These are phyloP conservation scores for Kwoniella mangroviensis DNA, from an alignment of 768 basidiomycete genomes.

Conservation along the genomic window DNA sequence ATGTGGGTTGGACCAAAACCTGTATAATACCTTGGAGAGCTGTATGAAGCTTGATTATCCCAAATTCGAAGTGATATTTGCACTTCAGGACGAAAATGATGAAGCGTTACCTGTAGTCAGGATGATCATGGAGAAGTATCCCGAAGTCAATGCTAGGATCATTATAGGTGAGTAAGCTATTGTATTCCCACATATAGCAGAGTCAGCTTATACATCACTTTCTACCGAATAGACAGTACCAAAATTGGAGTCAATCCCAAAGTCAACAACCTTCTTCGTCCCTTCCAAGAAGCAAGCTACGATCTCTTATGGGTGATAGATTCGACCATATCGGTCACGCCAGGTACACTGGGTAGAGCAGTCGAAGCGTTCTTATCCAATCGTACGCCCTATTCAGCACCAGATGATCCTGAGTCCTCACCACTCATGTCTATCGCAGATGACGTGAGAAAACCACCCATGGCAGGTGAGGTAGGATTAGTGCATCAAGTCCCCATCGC, in stretches of 20 bases:
- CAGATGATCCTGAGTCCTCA: conserved; percentile 44
- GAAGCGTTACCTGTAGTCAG: conserved; percentile 83
- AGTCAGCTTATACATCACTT: not conserved
- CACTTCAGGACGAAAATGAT: conserved; percentile 85
- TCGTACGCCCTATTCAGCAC: conserved; percentile 21
- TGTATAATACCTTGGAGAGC: conserved; percentile 94
- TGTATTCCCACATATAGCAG: conserved; percentile 33
- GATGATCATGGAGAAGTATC: conserved; percentile 78
- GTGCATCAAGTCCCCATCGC: conserved; percentile 97
- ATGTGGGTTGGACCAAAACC: conserved; percentile 91
- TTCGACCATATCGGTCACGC: conserved; percentile 82
- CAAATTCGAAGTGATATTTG: conserved; percentile 87
- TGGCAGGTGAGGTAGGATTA: conserved; percentile 66
- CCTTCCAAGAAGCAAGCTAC: conserved; percentile 77
- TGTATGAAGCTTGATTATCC: conserved; percentile 90
- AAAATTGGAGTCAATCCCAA: conserved; percentile 92
- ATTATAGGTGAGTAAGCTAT: conserved; percentile 68
- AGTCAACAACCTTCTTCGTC: conserved; percentile 89
- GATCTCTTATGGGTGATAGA: conserved; percentile 97
- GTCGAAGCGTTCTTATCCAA: conserved; percentile 69
- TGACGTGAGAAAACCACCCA: conserved; percentile 35
- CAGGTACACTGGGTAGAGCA: conserved; percentile 79
- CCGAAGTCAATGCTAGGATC: conserved; percentile 71
- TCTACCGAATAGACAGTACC: conserved; percentile 68
- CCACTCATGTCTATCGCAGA: conserved; percentile 32